A percentile compares a stretch with the other conserved stretches of the same genome.
Evolutionary conservation across 352 stramenopile genomes (phyloP).

Genomic region (Pythium sp.): DNA sequence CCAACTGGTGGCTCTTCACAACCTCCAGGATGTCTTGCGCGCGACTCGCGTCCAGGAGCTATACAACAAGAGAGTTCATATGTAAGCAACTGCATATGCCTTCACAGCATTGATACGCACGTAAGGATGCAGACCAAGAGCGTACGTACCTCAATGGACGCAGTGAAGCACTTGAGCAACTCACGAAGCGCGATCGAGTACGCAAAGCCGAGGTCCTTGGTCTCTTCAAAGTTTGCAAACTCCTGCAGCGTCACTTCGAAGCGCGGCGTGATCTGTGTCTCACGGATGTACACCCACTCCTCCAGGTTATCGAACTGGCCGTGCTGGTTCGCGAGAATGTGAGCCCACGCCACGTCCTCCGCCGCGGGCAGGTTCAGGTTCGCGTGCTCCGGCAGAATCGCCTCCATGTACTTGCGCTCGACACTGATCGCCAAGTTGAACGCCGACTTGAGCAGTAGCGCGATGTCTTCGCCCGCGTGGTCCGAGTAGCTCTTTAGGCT

Average conservation of each 20-base stretch:
- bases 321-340: slow-evolving; percentile 82
- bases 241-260: slow-evolving; percentile 59
- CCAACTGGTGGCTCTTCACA: slow-evolving; percentile 24
- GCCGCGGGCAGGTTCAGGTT: slow-evolving; percentile 37
- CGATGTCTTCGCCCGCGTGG: slow-evolving; percentile 60
- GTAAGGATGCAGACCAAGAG: neutral
- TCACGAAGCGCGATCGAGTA: slow-evolving; percentile 79
- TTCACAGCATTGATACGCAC: neutral
- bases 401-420: slow-evolving; percentile 80
- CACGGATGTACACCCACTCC: slow-evolving; percentile 77
- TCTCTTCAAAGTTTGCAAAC: slow-evolving; percentile 55
- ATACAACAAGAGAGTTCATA: slow-evolving; percentile 7
- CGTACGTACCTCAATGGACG: slow-evolving; percentile 63
- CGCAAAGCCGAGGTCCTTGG: slow-evolving; percentile 72
- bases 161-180: slow-evolving; percentile 79
- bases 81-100: slow-evolving; percentile 1
- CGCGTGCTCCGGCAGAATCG: slow-evolving; percentile 40
- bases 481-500: slow-evolving; percentile 40
- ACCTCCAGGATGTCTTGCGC: slow-evolving; percentile 35
- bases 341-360: slow-evolving; percentile 74
- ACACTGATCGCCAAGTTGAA: slow-evolving; percentile 82
- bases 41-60: slow-evolving; percentile 56
- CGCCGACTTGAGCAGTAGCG: slow-evolving; percentile 67
- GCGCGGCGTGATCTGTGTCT: slow-evolving; percentile 77
- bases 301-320: slow-evolving; percentile 83